A percentile compares a stretch with the other conserved stretches of the same genome.
These are phyloP conservation scores for Ogataea pilisensis DNA, from an alignment of 805 yeast species.

Conservation along the genomic window DNA sequence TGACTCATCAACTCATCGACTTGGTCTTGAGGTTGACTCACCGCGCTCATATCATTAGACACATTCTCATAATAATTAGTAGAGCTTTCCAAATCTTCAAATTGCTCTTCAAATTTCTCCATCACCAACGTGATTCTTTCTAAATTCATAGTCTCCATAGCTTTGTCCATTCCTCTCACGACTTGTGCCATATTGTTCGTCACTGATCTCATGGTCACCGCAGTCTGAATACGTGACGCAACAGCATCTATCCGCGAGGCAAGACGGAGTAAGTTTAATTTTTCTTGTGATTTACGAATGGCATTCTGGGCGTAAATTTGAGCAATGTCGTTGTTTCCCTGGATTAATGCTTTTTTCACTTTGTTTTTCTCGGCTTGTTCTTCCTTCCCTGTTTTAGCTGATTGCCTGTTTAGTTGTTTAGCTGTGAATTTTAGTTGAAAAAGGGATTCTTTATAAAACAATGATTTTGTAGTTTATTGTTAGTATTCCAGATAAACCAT, in stretches of 20 bases:
- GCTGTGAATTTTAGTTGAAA: constrained; percentile 84
- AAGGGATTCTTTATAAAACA: constrained; percentile 61
- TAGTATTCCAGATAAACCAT: no score
- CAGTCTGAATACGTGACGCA: constrained; percentile 93
- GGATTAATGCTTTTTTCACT: constrained; percentile 81
- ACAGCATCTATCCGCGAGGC: constrained; percentile 94
- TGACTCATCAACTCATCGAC: constrained; percentile 87
- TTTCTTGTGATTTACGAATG: constrained; percentile 83
- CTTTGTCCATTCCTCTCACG: constrained; percentile 93
- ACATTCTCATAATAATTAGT: constrained; percentile 91
- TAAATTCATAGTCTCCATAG: constrained; percentile 91
- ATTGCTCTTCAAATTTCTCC: constrained; percentile 96
- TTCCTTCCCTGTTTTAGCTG: constrained; percentile 86
- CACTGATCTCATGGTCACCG: constrained; percentile 95
- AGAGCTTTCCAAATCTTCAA: constrained; percentile 92
- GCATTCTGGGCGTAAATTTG: constrained; percentile 94
- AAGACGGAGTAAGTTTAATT: constrained; percentile 72
- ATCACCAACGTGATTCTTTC: constrained; percentile 89
- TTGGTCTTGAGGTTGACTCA: constrained; percentile 90
- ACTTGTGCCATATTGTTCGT: constrained; percentile 92
- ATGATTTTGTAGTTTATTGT: constrained; percentile 9
- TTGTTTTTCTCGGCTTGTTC: constrained; percentile 82
- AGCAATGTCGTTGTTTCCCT: constrained; percentile 89
- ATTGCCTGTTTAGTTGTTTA: constrained; percentile 86
- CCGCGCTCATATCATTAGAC: constrained; percentile 82